Percentiles rank a stretch among this genome's conserved stretches.
phyloP scores from a whole-genome alignment of 164 flowering plant genomes.

The grape (Vitis vinifera) region ASM3070453v1 NC_081815.1:18795001-18795500 shows the following conservation, averaged over 20 bases:
- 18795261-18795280: slow-evolving; percentile 48
- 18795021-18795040: slow-evolving; percentile 31
- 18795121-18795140: not conserved
- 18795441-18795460: slow-evolving; percentile 51
- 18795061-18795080: too few relatives aligned
- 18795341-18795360: too few relatives aligned
- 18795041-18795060: not conserved
- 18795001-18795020: slow-evolving; percentile 15
- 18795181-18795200: slow-evolving; percentile 50
- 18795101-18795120: not conserved
- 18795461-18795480: slow-evolving; percentile 47
- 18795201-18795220: slow-evolving; percentile 47
- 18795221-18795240: slow-evolving; percentile 61
- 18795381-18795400: slow-evolving; percentile 74
- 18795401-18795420: slow-evolving; percentile 54
- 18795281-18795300: not conserved
- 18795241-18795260: slow-evolving; percentile 48
- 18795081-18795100: too few relatives aligned
- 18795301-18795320: not conserved
- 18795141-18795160: not conserved
- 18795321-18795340: too few relatives aligned
- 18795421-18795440: slow-evolving; percentile 68
- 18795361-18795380: slow-evolving; percentile 30
- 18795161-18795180: slow-evolving; percentile 27
- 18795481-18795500: slow-evolving; percentile 22